Evolutionary conservation across 371 early-diverging fungal species (phyloP).

Genomic region (Actinomortierella ambigua): DNA sequence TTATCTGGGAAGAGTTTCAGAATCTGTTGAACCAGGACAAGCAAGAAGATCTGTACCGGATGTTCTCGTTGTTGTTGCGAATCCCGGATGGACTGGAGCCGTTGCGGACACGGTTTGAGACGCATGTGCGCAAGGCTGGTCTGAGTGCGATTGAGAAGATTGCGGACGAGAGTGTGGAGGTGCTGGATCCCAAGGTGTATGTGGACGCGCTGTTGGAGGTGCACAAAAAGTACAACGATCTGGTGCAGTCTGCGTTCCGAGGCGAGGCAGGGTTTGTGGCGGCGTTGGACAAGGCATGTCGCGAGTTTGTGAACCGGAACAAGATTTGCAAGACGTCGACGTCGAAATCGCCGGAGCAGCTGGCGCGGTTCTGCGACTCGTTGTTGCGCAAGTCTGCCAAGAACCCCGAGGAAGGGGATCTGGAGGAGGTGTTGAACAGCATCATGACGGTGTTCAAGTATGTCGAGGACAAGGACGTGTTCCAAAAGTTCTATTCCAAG

Average conservation of each 20-base stretch:
- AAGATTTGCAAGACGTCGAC: slow-evolving; percentile 73
- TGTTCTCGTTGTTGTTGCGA: slow-evolving; percentile 83
- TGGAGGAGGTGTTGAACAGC: slow-evolving; percentile 86
- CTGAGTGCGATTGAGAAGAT: slow-evolving; percentile 83
- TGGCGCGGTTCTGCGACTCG: slow-evolving; percentile 86
- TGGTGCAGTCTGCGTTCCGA: slow-evolving; percentile 77
- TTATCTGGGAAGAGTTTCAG: slow-evolving; percentile 89
- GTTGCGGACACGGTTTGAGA: slow-evolving; percentile 79
- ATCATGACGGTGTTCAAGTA: slow-evolving; percentile 87
- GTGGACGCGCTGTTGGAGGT: slow-evolving; percentile 82
- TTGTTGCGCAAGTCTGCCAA: slow-evolving; percentile 85
- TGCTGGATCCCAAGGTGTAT: slow-evolving; percentile 83
- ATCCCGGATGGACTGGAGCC: slow-evolving; percentile 84
- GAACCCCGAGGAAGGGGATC: slow-evolving; percentile 80
- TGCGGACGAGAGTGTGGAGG: slow-evolving; percentile 63
- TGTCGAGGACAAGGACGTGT: slow-evolving; percentile 93
- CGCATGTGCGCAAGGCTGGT: slow-evolving; percentile 86
- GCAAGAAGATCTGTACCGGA: slow-evolving; percentile 85
- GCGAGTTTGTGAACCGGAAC: slow-evolving; percentile 93
- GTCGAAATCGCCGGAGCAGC: slow-evolving; percentile 81
- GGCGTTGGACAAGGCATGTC: slow-evolving; percentile 91
- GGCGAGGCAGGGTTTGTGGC: slow-evolving; percentile 91
- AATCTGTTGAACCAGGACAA: slow-evolving; percentile 83
- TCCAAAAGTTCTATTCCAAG: slow-evolving; percentile 93
- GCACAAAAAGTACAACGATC: slow-evolving; percentile 77